Percentiles rank a stretch among this genome's conserved stretches.
Evolutionary conservation across 441 rosid species (phyloP).

Genomic region (Manihot esculenta): DNA sequence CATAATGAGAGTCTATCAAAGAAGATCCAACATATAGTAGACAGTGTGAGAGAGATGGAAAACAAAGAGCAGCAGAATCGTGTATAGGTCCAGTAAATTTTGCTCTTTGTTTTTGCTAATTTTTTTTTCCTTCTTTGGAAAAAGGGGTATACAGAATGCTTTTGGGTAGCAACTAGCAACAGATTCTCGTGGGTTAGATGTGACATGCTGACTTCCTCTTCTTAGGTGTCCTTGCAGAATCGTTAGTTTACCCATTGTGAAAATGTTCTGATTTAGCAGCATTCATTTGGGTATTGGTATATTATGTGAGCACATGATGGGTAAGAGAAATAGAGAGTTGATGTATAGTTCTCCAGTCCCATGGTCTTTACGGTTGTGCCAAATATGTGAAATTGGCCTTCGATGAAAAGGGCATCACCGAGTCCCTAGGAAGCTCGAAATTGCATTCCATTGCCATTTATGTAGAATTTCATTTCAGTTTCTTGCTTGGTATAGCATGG

Average conservation of each 20-base stretch:
- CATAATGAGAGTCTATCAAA: conserved; percentile 79
- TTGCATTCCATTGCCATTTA: not conserved
- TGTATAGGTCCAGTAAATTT: conserved; percentile 40
- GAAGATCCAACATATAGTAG: conserved; percentile 79
- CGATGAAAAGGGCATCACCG: not conserved
- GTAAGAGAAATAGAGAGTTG: conserved; percentile 26
- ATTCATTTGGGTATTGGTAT: conserved; percentile 20
- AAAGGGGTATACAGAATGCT: conserved; percentile 26
- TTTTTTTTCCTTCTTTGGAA: too few relatives aligned
- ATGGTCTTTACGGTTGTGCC: conserved; percentile 1
- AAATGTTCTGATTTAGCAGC: conserved; percentile 20
- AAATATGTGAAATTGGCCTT: not conserved
- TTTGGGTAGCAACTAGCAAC: conserved; percentile 15
- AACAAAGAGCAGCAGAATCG: conserved; percentile 50
- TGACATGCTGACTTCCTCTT: conserved; percentile 20
- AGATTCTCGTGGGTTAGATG: conserved; percentile 18
- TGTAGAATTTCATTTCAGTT: conserved; percentile 2
- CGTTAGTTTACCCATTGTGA: conserved; percentile 17
- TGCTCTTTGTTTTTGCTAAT: not conserved
- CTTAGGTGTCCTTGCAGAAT: conserved; percentile 16
- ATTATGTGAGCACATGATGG: conserved; percentile 20
- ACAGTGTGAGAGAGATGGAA: conserved; percentile 70
- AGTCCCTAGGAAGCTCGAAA: not conserved
- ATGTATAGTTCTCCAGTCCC: conserved; percentile 30
- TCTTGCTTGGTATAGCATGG: conserved; percentile 11